Conservation (phyloP, 2,329 filamentous ascomycete species). For the Penicillium hesseltinei region DNA sequence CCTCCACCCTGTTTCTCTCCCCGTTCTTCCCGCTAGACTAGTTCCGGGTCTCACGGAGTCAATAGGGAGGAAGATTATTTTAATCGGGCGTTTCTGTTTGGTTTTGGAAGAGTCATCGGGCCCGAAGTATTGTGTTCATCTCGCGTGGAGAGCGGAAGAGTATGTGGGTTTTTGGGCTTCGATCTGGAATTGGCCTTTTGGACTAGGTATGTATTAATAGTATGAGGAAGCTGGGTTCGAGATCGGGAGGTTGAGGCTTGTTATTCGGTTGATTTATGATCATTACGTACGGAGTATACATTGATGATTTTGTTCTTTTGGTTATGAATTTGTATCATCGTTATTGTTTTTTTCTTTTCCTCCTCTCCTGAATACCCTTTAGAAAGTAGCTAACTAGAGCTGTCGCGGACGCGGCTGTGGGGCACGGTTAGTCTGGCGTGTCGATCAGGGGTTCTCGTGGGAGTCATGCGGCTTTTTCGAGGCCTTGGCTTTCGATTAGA, state of each 20-base stretch:
- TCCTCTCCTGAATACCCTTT: neutral
- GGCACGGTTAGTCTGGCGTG: conserved; percentile 1
- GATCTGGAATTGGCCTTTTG: neutral
- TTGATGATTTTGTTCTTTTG: neutral
- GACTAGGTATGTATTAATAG: no score
- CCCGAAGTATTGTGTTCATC: neutral
- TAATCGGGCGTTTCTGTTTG: neutral
- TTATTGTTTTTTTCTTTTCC: neutral
- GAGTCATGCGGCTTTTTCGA: conserved; percentile 3
- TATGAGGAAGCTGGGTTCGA: neutral
- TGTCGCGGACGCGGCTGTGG: neutral
- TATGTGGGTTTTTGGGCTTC: neutral
- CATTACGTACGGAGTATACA: no score
- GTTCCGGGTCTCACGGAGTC: no score
- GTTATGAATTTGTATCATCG: no score
- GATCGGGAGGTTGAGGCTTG: neutral
- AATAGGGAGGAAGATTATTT: neutral
- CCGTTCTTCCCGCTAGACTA: neutral
- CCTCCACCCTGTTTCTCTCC: neutral
- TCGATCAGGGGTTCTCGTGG: conserved; percentile 9
- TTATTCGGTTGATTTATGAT: neutral
- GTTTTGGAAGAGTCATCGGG: neutral
- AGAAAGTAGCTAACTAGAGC: neutral
- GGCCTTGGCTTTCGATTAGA: neutral
- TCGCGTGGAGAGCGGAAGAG: no score